Conservation (phyloP, 768 basidiomycete species). For the Tylopilus subfusipes region DNA sequence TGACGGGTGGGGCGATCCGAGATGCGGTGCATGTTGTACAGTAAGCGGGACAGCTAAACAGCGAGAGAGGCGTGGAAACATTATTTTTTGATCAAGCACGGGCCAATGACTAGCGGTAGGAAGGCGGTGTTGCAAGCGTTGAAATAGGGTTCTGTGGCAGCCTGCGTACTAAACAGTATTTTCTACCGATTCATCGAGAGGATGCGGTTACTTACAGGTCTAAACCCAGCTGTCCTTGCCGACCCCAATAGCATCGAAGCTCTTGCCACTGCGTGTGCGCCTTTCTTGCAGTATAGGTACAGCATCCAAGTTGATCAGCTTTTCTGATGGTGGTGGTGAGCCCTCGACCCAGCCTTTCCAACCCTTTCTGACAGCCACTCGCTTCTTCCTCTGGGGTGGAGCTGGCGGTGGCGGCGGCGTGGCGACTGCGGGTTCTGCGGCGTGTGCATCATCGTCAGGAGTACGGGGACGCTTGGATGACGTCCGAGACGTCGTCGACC, state of each 20-base stretch:
- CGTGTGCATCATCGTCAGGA: conserved; percentile 57
- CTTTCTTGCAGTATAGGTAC: conserved; percentile 69
- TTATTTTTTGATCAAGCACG: conserved; percentile 11
- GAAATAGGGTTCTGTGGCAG: conserved; percentile 1
- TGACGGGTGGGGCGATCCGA: conserved; percentile 16
- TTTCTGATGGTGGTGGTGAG: conserved; percentile 74
- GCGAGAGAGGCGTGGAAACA: conserved; percentile 9
- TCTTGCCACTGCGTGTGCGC: conserved; percentile 79
- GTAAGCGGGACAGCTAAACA: conserved; percentile 17
- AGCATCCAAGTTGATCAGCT: conserved; percentile 77
- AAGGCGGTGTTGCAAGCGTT: not conserved
- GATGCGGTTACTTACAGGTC: conserved; percentile 39
- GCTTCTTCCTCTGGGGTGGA: conserved; percentile 53
- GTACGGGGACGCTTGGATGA: conserved; percentile 80
- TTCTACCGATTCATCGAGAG: conserved; percentile 45
- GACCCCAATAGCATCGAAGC: conserved; percentile 77
- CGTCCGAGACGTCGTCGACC: conserved; percentile 68
- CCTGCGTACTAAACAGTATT: conserved; percentile 34
- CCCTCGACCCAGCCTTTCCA: conserved; percentile 94
- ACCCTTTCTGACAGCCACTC: conserved; percentile 66
- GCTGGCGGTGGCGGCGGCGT: conserved; percentile 19
- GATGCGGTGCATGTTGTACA: conserved; percentile 25
- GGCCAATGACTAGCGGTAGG: not conserved
- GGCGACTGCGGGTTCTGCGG: conserved; percentile 25
- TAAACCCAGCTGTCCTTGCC: conserved; percentile 77